Conservation (phyloP, 2,329 filamentous ascomycete species). For the Coniella vitis region DNA sequence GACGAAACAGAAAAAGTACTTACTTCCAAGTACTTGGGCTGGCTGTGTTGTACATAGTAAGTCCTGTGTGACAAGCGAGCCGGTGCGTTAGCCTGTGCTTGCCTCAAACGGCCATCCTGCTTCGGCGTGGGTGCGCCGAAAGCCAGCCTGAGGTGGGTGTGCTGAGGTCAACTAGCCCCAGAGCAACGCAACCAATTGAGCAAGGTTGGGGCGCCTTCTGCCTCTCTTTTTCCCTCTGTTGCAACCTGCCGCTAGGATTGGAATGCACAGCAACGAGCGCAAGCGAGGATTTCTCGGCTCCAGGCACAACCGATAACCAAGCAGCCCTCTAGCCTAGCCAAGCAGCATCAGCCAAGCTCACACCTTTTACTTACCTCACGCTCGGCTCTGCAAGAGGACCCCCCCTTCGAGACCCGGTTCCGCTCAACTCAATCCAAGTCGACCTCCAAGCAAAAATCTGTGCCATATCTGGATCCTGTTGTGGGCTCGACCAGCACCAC, state of each 20-base stretch:
- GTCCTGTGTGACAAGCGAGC: not conserved
- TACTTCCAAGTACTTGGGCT: too few relatives aligned
- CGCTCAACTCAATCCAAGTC: too few relatives aligned
- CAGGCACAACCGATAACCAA: not conserved
- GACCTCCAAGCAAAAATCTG: too few relatives aligned
- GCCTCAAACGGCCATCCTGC: not conserved
- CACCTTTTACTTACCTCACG: not conserved
- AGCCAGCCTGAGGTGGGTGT: not conserved
- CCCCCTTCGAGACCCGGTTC: too few relatives aligned
- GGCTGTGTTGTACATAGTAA: too few relatives aligned
- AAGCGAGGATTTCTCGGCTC: not conserved
- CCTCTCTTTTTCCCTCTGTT: not conserved
- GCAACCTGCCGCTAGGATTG: not conserved
- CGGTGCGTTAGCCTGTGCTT: constrained; percentile 10
- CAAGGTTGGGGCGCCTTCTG: not conserved
- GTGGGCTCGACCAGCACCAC: too few relatives aligned
- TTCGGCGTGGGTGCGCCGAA: too few relatives aligned
- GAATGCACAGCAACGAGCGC: not conserved
- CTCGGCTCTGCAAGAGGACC: not conserved
- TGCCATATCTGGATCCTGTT: too few relatives aligned
- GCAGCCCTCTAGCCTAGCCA: not conserved
- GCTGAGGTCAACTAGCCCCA: not conserved
- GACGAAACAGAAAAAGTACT: too few relatives aligned
- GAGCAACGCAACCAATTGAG: not conserved
- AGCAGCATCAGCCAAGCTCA: not conserved